Conservation (phyloP, 805 yeast genomes). For the Starmerella scarabaei region DNA sequence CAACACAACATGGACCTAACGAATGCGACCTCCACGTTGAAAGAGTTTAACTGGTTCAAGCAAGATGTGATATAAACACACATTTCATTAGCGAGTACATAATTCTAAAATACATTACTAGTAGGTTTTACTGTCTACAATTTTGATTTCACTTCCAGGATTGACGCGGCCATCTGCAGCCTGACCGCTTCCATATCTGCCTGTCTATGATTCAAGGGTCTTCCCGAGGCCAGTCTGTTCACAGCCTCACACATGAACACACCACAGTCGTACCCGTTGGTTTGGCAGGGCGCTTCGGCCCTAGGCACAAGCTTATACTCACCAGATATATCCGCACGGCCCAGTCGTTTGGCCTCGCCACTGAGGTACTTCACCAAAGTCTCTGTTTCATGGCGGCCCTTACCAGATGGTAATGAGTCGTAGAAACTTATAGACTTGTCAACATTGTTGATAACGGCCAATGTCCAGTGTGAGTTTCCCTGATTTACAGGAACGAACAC, state of each 20-base stretch:
- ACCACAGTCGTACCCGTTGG: constrained; percentile 90
- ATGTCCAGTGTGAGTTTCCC: constrained; percentile 80
- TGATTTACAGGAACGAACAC: constrained; percentile 79
- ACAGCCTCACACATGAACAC: constrained; percentile 79
- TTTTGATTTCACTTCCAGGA: no score
- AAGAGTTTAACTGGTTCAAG: neutral
- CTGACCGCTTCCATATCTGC: constrained; percentile 58
- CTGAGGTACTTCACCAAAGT: constrained; percentile 48
- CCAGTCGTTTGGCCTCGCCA: constrained; percentile 49
- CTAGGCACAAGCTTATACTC: constrained; percentile 21
- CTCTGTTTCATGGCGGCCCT: constrained; percentile 27
- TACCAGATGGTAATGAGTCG: constrained; percentile 52
- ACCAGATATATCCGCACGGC: constrained; percentile 24
- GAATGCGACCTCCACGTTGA: neutral
- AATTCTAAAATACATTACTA: no score
- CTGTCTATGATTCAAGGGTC: constrained; percentile 44
- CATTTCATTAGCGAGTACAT: neutral
- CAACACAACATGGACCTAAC: neutral
- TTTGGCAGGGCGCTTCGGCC: constrained; percentile 63
- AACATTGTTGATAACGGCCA: constrained; percentile 60
- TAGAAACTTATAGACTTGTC: constrained; percentile 49
- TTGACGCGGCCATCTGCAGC: constrained; percentile 43
- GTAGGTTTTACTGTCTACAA: no score
- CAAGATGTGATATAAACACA: no score
- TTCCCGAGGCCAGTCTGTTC: constrained; percentile 42